A percentile compares a stretch with the other conserved stretches of the same genome.
These are phyloP conservation scores for Margaritispora aquatica DNA, from an alignment of 495 filamentous ascomycete genomes.

Conservation along the genomic window DNA sequence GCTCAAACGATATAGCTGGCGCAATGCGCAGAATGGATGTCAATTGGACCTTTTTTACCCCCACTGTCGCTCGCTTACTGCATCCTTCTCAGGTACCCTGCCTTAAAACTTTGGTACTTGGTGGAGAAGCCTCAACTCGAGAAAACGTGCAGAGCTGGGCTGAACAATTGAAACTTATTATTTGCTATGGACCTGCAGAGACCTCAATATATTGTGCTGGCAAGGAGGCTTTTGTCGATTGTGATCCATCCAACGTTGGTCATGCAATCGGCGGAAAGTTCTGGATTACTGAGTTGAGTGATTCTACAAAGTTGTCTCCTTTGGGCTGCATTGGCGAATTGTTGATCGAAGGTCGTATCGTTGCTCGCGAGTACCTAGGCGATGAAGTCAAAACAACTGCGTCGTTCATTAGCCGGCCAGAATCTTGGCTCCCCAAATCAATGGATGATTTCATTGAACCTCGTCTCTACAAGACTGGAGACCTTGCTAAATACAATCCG, in stretches of 20 bases:
- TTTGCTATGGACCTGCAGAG: slow-evolving; percentile 51
- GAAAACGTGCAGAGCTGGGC: slow-evolving; percentile 52
- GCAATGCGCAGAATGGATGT: slow-evolving; percentile 23
- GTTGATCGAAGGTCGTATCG: no score
- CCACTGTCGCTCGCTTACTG: slow-evolving; percentile 38
- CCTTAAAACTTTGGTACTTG: slow-evolving; percentile 39
- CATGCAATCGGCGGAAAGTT: no score
- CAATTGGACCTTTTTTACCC: slow-evolving; percentile 33
- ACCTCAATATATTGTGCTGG: neutral
- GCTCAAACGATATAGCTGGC: slow-evolving; percentile 25
- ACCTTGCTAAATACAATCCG: slow-evolving; percentile 5
- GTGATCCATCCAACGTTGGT: no score
- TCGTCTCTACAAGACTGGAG: slow-evolving; percentile 49
- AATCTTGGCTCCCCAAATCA: slow-evolving; percentile 8
- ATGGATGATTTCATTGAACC: slow-evolving; percentile 27
- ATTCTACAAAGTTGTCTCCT: no score
- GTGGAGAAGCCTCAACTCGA: slow-evolving; percentile 48
- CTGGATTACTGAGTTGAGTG: no score
- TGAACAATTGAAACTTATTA: slow-evolving; percentile 41
- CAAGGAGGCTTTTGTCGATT: no score
- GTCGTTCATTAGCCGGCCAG: slow-evolving; percentile 27
- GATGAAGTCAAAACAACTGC: slow-evolving; percentile 7
- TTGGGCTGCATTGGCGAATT: no score
- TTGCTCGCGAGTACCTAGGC: no score
- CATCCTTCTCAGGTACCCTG: slow-evolving; percentile 37